These are phyloP conservation scores for Hsuehochloa calcarea DNA, from an alignment of 176 grass and related monocot genomes.

Conservation along the genomic window DNA sequence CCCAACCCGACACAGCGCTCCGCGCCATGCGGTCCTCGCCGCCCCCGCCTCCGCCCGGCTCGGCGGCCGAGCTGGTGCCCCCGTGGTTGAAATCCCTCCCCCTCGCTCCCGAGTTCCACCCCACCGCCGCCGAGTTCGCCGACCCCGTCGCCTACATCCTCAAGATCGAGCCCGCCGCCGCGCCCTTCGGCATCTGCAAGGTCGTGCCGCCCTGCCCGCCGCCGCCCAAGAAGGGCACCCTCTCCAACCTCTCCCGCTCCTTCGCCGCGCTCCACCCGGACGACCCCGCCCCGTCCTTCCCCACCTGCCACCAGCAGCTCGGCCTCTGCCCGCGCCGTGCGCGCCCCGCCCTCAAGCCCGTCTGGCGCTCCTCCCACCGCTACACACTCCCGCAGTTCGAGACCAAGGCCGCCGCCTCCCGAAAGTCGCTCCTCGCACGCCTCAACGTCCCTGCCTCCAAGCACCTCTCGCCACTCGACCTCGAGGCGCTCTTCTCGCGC, in stretches of 20 bases:
- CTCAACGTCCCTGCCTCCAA: conserved; percentile 32
- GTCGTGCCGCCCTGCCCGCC: conserved; percentile 63
- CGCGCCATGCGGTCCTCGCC: conserved; percentile 27
- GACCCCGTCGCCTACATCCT: conserved; percentile 86
- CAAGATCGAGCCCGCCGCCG: conserved; percentile 72
- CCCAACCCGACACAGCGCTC: not conserved
- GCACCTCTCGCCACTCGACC: conserved; percentile 58
- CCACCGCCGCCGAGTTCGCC: conserved; percentile 69
- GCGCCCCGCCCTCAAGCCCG: conserved; percentile 57
- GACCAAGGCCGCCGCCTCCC: conserved; percentile 42
- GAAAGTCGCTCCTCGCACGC: conserved; percentile 37
- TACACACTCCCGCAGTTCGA: conserved; percentile 89
- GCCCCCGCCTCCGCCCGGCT: not conserved
- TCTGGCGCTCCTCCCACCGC: conserved; percentile 57
- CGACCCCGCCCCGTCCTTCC: conserved; percentile 51
- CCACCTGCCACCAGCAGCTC: conserved; percentile 78
- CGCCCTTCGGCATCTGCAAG: conserved; percentile 85
- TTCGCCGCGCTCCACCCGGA: conserved; percentile 63
- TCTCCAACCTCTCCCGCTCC: conserved; percentile 83
- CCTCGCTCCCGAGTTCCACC: conserved; percentile 85
- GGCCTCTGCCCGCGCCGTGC: conserved; percentile 63
- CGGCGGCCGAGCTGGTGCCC: conserved; percentile 36
- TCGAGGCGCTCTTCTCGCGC: conserved; percentile 94
- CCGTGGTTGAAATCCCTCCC: conserved; percentile 77
- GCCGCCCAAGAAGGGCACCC: conserved; percentile 62